Conservation (phyloP, 306 rosid genomes). For the Psophocarpus tetragonolobus region DNA sequence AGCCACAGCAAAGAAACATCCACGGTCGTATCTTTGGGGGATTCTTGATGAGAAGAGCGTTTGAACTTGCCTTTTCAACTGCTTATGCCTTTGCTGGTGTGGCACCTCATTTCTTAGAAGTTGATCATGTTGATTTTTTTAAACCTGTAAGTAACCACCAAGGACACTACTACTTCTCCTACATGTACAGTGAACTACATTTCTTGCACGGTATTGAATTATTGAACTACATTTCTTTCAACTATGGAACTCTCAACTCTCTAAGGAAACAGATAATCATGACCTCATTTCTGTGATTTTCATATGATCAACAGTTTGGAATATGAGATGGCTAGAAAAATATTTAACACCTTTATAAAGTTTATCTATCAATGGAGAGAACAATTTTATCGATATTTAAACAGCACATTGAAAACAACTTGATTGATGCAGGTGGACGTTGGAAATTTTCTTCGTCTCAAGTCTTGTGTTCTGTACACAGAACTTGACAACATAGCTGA, state of each 20-base stretch:
- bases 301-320: conserved; percentile 1
- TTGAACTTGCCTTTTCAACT: conserved; percentile 85
- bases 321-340: not conserved
- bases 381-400: not conserved
- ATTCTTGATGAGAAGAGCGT: conserved; percentile 86
- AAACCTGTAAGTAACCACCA: conserved; percentile 67
- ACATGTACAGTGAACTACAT: conserved; percentile 5
- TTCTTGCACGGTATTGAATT: not conserved
- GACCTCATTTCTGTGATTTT: not conserved
- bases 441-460: conserved; percentile 84
- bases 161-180: not conserved
- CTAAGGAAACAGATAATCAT: not conserved
- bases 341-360: not conserved
- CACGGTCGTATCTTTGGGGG: conserved; percentile 92
- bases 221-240: too few species aligned
- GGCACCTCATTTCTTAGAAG: conserved; percentile 84
- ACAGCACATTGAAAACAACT: conserved; percentile 14
- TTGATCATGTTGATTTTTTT: conserved; percentile 87
- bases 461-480: conserved; percentile 80
- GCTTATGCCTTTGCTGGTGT: conserved; percentile 81
- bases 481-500: conserved; percentile 56
- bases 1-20: conserved; percentile 88
- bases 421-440: conserved; percentile 77
- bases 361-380: conserved; percentile 1
- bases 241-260: not conserved